Evolutionary conservation across 176 grass and related monocot genomes (phyloP).

Genomic region (Avena eriantha): DNA sequence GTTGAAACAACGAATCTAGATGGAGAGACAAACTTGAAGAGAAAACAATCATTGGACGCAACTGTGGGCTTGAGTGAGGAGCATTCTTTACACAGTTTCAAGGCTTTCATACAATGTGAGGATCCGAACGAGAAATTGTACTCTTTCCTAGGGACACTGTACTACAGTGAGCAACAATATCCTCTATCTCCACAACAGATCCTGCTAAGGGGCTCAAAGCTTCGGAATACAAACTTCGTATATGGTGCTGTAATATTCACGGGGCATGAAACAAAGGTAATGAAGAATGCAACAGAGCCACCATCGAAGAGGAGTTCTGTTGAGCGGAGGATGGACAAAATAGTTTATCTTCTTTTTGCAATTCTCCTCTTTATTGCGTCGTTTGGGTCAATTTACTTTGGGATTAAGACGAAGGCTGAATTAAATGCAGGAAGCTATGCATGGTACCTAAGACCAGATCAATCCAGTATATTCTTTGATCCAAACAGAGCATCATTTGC

Average conservation of each 20-base stretch:
- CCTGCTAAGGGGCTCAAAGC: slow-evolving; percentile 85
- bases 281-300: slow-evolving; percentile 92
- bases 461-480: slow-evolving; percentile 72
- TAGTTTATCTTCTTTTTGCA: slow-evolving; percentile 83
- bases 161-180: slow-evolving; percentile 64
- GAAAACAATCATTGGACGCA: slow-evolving; percentile 76
- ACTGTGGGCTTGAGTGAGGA: slow-evolving; percentile 63
- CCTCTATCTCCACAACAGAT: slow-evolving; percentile 82
- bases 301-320: slow-evolving; percentile 96
- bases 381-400: slow-evolving; percentile 78
- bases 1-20: slow-evolving; percentile 99
- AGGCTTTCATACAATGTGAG: slow-evolving; percentile 81
- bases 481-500: slow-evolving; percentile 65
- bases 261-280: slow-evolving; percentile 92
- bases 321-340: slow-evolving; percentile 82
- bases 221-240: slow-evolving; percentile 75
- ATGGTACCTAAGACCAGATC: slow-evolving; percentile 88
- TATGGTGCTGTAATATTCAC: slow-evolving; percentile 88
- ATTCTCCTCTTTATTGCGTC: slow-evolving; percentile 65
- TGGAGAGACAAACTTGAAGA: slow-evolving; percentile 93
- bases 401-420: slow-evolving; percentile 68
- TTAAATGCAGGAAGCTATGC: slow-evolving; percentile 63
- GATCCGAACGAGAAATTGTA: slow-evolving; percentile 90
- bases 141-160: slow-evolving; percentile 80
- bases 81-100: slow-evolving; percentile 62